Evolutionary conservation across 2,329 filamentous ascomycete genomes (phyloP).

Genomic region (Monosporascus sp.): DNA sequence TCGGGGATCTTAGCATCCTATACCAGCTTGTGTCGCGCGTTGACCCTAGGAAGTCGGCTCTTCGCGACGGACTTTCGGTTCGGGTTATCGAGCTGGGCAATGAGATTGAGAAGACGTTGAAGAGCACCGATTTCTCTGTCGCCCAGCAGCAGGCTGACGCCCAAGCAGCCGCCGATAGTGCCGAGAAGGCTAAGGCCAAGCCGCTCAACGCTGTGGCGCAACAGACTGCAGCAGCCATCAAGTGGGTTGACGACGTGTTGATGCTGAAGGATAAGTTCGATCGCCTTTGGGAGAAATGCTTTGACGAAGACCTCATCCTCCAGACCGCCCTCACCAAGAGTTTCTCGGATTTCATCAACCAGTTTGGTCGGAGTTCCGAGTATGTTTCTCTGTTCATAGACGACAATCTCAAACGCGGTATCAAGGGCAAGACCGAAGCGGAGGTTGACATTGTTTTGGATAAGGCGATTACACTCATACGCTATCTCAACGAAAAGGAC

Average conservation of each 20-base stretch:
- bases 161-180: constrained; percentile 41
- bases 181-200: constrained; percentile 43
- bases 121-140: constrained; percentile 49
- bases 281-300: constrained; percentile 66
- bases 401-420: constrained; percentile 88
- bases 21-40: constrained; percentile 76
- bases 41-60: constrained; percentile 64
- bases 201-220: constrained; percentile 59
- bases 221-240: constrained; percentile 81
- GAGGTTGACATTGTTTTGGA: constrained; percentile 83
- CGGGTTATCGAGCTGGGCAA: constrained; percentile 74
- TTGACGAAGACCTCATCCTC: constrained; percentile 68
- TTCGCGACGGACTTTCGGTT: constrained; percentile 66
- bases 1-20: constrained; percentile 72
- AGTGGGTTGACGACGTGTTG: constrained; percentile 92
- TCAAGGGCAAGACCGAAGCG: constrained; percentile 84
- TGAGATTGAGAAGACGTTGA: constrained; percentile 70
- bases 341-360: constrained; percentile 89
- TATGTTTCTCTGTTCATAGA: constrained; percentile 96
- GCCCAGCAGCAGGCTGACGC: constrained; percentile 25
- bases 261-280: constrained; percentile 87
- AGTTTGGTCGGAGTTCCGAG: constrained; percentile 79
- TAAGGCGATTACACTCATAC: constrained; percentile 81
- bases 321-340: constrained; percentile 81
- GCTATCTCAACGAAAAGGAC: constrained; percentile 88